These are phyloP conservation scores for Exophiala sideris DNA, from an alignment of 2,329 filamentous ascomycete species.

Conservation along the genomic window DNA sequence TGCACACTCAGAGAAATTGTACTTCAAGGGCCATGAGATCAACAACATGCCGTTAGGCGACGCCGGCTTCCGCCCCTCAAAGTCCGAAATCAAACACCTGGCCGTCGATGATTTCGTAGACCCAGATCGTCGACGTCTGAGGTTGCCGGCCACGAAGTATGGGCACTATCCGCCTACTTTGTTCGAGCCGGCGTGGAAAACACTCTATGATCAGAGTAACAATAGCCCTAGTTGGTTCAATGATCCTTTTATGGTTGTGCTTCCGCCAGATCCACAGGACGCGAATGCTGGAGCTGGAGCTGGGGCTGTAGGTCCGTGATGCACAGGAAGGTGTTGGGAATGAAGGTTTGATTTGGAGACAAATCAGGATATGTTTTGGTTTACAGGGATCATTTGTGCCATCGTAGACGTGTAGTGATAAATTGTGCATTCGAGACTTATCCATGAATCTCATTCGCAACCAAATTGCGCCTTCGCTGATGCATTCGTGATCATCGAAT, in stretches of 20 bases:
- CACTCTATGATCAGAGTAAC: not conserved
- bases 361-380: too few species aligned
- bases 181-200: slow-evolving; percentile 4
- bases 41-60: slow-evolving; percentile 20
- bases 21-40: slow-evolving; percentile 22
- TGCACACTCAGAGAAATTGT: slow-evolving; percentile 11
- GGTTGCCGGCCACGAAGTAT: slow-evolving; percentile 4
- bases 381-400: too few species aligned
- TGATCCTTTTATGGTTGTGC: not conserved
- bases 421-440: too few species aligned
- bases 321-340: too few species aligned
- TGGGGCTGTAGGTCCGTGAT: too few species aligned
- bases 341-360: too few species aligned
- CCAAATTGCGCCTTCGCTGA: not conserved
- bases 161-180: not conserved
- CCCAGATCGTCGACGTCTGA: slow-evolving; percentile 12
- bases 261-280: not conserved
- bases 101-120: slow-evolving; percentile 10
- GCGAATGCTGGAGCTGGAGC: not conserved
- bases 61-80: not conserved
- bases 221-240: slow-evolving; percentile 4
- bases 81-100: not conserved
- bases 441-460: too few species aligned
- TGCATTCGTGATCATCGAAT: not conserved
- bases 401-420: too few species aligned